Evolutionary conservation across 2,329 filamentous ascomycete species (phyloP).

Genomic region (Colletotrichum sp.): DNA sequence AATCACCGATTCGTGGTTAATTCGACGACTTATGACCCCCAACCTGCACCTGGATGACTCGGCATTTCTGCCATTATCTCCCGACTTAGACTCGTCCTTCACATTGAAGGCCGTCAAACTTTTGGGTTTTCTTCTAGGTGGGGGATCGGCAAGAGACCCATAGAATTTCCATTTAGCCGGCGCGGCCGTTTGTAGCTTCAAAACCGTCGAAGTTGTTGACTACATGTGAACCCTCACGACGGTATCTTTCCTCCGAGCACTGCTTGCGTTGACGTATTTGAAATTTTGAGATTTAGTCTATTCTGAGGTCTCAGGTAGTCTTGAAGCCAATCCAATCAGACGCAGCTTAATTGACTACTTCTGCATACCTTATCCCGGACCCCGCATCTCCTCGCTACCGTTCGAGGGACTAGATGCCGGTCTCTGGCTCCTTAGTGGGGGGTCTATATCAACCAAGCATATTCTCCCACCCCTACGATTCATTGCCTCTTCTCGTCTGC

Average conservation of each 20-base stretch:
- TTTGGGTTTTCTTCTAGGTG: neutral
- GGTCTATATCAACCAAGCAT: neutral
- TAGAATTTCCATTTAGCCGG: neutral
- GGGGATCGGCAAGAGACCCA: neutral
- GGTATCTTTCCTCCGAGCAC: neutral
- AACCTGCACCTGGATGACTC: neutral
- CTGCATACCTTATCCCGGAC: neutral
- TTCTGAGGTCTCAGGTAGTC: neutral
- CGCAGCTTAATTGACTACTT: neutral
- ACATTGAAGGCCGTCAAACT: neutral
- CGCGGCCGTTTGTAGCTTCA: neutral
- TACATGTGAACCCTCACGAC: neutral
- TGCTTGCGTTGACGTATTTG: neutral
- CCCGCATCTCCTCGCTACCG: neutral
- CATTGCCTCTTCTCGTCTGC: neutral
- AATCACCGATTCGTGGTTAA: neutral
- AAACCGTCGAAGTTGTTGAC: neutral
- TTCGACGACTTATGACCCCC: neutral
- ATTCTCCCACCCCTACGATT: neutral
- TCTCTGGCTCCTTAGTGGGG: neutral
- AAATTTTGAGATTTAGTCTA: neutral
- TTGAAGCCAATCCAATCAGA: neutral
- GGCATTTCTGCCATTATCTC: neutral
- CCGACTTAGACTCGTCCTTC: neutral
- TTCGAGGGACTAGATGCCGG: neutral